Percentiles rank a stretch among this genome's conserved stretches.
Evolutionary conservation across 805 yeast genomes (phyloP).

Genomic region (Pichia kluyveri): DNA sequence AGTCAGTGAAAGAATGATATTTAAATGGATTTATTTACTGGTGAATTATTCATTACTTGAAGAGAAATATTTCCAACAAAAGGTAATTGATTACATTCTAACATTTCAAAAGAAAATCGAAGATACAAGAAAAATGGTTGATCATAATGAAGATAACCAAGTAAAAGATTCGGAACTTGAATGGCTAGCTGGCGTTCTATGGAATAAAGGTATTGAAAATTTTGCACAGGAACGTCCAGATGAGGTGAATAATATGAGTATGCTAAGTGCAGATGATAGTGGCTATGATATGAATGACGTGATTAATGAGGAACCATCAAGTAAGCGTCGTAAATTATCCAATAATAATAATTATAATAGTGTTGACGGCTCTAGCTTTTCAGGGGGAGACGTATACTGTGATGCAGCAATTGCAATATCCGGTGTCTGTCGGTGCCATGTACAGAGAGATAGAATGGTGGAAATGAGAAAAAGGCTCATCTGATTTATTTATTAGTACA

Average conservation of each 20-base stretch:
- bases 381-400: neutral
- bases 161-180: slow-evolving; percentile 24
- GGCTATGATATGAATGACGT: neutral
- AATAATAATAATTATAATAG: neutral
- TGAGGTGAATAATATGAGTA: neutral
- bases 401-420: neutral
- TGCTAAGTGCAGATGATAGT: neutral
- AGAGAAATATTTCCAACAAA: neutral
- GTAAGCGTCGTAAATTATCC: neutral
- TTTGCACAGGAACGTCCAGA: neutral
- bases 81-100: neutral
- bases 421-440: too few relatives aligned
- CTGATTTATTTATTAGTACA: too few relatives aligned
- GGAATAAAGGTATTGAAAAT: slow-evolving; percentile 30
- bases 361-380: neutral
- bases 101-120: slow-evolving; percentile 2
- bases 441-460: too few relatives aligned
- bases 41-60: slow-evolving; percentile 2
- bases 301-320: neutral
- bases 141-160: neutral
- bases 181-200: slow-evolving; percentile 27
- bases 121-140: neutral
- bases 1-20: neutral
- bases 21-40: slow-evolving; percentile 6
- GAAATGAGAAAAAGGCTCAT: too few relatives aligned